Base-by-base conservation (phyloP, 345 rosid species). In the Salix arbutifolia region DNA sequence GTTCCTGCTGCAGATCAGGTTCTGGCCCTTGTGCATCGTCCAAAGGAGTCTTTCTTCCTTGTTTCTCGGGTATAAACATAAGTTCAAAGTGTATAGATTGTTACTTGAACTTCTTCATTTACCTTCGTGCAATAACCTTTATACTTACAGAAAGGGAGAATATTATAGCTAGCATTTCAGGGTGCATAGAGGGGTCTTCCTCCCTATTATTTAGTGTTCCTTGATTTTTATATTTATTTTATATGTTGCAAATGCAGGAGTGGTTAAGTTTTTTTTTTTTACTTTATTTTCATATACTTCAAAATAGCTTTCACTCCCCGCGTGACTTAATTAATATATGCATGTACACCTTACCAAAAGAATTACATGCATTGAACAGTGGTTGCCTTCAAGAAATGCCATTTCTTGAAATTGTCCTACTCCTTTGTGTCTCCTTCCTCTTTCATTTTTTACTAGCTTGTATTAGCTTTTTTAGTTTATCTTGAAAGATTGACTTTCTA, bases 1-100 rank as follows among this genome's bases (percentile, higher is more conserved):
- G 86, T 88, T 87, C 85, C 95, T 56, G 86, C 83, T 77, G 62
- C 78, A 10, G 88, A 84, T 78, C 83, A 72, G 67, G 88, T 91
- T 85, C 87, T 94, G 65, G 97, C 99, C 16, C 86, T 96, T 48
- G 90, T 94, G 83, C 99, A 92, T 89, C 87, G 98, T 71, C 97
- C 99, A 33, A 91, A 90, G 72, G 98, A 96, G 83, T 91, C 98
- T 19, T 94, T 90, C 85, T 94, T 92, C 77, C 89, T 96, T 61
- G 76, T 87, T 71, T 98, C 98, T 58, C 88, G 85, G 98, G 98
- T 96, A 86, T 61, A 16, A 16, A 1, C 44, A 26, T 60, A 14
- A 19, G 2, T 60, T 14, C 18, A 6, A 37, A 46, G 42, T 13
- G 65, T 19, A 38, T 60, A 30, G 17, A 66, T 25, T 26, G 4